Conservation (phyloP, 2,329 filamentous ascomycete genomes). For the Tolypocladium pustulatum region DNA sequence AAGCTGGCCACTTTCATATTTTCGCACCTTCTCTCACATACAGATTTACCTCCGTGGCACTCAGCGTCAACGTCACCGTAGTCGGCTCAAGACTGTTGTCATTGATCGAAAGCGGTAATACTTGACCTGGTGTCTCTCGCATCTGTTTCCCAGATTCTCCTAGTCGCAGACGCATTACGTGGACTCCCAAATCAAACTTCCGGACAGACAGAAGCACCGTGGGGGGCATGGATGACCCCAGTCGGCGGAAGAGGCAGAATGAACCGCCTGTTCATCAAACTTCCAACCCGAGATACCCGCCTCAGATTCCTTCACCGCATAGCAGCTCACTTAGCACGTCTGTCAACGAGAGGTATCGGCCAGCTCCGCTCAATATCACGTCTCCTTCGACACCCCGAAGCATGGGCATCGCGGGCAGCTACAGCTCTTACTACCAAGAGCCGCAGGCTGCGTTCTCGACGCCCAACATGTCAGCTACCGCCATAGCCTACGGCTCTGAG, state of each 20-base stretch:
- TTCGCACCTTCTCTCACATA: not conserved
- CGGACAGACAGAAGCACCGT: constrained; percentile 31
- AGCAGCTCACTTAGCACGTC: constrained; percentile 21
- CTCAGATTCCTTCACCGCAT: constrained; percentile 38
- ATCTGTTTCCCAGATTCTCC: not conserved
- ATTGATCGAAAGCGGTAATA: not conserved
- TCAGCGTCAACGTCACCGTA: not conserved
- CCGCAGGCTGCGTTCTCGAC: constrained; percentile 40
- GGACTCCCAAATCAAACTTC: constrained; percentile 46
- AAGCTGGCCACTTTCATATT: not conserved
- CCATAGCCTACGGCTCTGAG: constrained; percentile 50
- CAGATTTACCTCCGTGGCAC: not conserved
- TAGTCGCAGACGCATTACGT: constrained; percentile 36
- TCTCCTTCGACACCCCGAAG: constrained; percentile 36
- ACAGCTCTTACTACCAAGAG: constrained; percentile 49
- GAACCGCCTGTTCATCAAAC: constrained; percentile 56
- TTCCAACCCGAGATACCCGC: constrained; percentile 42
- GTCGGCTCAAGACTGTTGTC: not conserved
- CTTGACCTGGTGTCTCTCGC: not conserved
- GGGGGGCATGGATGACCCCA: constrained; percentile 69
- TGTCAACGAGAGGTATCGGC: constrained; percentile 33
- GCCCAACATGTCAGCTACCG: constrained; percentile 43
- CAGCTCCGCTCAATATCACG: constrained; percentile 34
- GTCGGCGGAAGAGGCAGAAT: constrained; percentile 63
- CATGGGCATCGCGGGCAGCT: constrained; percentile 47